Conservation (phyloP, 176 grass and related monocot genomes). For the sorghum (Sorghum bicolor) region DNA sequence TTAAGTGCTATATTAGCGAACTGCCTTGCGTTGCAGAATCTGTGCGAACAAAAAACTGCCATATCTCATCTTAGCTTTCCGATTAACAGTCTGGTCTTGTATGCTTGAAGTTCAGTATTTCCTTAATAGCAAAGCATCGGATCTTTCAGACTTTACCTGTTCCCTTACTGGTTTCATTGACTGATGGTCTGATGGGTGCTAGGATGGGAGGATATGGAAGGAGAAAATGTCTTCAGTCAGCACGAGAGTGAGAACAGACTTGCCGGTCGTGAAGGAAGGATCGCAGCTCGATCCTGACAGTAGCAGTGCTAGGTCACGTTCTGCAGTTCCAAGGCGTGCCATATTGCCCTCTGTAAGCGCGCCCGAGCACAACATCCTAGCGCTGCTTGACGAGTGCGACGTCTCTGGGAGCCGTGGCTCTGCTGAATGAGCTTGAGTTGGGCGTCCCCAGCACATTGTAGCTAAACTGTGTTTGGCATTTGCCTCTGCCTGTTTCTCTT, state of each 20-base stretch:
- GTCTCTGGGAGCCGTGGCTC: slow-evolving; percentile 17
- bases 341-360: slow-evolving; percentile 65
- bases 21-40: background rate
- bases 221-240: slow-evolving; percentile 70
- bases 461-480: slow-evolving; percentile 19
- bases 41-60: background rate
- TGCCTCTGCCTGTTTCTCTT: background rate
- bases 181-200: slow-evolving; percentile 33
- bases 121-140: background rate
- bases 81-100: background rate
- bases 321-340: slow-evolving; percentile 43
- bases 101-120: background rate
- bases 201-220: slow-evolving; percentile 94
- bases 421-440: slow-evolving; percentile 36
- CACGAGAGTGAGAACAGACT: slow-evolving; percentile 47
- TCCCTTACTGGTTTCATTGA: background rate
- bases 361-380: slow-evolving; percentile 57
- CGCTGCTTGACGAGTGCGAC: slow-evolving; percentile 67
- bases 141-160: slow-evolving; percentile 2
- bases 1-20: background rate
- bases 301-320: slow-evolving; percentile 40
- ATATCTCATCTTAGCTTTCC: background rate
- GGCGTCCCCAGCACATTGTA: background rate
- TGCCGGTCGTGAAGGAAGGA: slow-evolving; percentile 78
- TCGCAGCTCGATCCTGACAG: slow-evolving; percentile 58